Conservation (phyloP, 2,329 filamentous ascomycete genomes). For the Ophiostoma australiae region DNA sequence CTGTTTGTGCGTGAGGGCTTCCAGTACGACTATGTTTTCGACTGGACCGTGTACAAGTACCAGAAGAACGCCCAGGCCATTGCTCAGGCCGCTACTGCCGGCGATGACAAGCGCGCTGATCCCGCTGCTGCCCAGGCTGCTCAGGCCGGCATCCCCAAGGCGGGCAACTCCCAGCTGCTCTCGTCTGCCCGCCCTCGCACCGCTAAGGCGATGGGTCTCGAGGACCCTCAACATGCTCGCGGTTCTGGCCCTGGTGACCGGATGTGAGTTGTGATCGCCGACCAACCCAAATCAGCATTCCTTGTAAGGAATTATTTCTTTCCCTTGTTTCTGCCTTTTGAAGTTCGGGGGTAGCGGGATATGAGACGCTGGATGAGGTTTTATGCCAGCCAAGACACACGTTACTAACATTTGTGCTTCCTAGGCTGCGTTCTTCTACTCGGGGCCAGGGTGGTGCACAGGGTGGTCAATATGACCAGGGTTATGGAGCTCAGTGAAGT, state of each 20-base stretch:
- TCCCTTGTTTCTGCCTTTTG: constrained; percentile 63
- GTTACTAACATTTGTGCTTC: neutral
- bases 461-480: constrained; percentile 34
- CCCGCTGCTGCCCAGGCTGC: constrained; percentile 59
- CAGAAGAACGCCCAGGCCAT: constrained; percentile 98
- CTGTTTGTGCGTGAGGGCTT: constrained; percentile 98
- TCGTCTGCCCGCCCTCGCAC: constrained; percentile 74
- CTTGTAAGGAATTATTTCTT: constrained; percentile 90
- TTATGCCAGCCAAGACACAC: neutral
- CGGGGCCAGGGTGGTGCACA: constrained; percentile 47
- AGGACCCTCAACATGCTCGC: constrained; percentile 46
- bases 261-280: constrained; percentile 82
- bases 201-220: constrained; percentile 51
- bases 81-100: constrained; percentile 70
- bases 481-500: constrained; percentile 31
- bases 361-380: constrained; percentile 5
- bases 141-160: constrained; percentile 20
- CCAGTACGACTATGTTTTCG: constrained; percentile 99
- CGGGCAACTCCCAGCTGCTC: constrained; percentile 61
- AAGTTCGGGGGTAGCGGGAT: constrained; percentile 21
- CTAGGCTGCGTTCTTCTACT: constrained; percentile 71
- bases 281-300: constrained; percentile 50
- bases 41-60: constrained; percentile 99
- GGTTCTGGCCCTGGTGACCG: constrained; percentile 77
- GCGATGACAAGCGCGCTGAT: constrained; percentile 72